Base-by-base conservation (phyloP, 139 green algal species). In the Trebouxia sp. region DNA sequence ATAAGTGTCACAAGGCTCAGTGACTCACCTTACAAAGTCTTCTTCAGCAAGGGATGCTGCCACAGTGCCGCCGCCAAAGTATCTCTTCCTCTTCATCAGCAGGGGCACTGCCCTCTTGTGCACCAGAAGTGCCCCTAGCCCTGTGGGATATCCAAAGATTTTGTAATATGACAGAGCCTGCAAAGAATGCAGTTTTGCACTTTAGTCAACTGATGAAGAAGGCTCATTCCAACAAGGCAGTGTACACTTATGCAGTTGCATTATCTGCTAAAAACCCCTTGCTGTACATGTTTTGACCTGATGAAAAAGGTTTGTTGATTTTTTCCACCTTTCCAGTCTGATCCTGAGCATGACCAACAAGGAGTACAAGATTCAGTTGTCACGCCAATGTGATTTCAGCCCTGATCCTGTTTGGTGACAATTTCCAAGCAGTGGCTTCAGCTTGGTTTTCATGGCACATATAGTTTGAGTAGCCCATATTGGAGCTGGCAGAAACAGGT, bases 121-220 rank as follows among this genome's bases (percentile, higher is more conserved):
- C 45, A 93, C 88, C 37, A 98, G 58, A 32, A 98, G 92, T 8
- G 94, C 94, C 11, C 94, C 94, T 75, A 98, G 79, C 17, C 94
- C 93, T 9, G 91, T 92, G 14, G 91, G 91, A 37, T 90, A 93
- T 20, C 92, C 93, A 70, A 97, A 97, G 5, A 97, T 88, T 87
- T 98, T 98, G 91, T 98, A 98, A 83, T 93, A 98, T 3, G 94
- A 98, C 39, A 98, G 82, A 1, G 83, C 93, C 82, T 85, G 76
- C 76, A 67, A 32, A 1, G 22, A 0, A 39, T 66, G 5, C 55
- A 35, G 24, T 35, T 24, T 65, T 2, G n/a, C n/a, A n/a, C 22
- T 35, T 8, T 12, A 35, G 1, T 35, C 7, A 32, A 26, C 51
- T 30, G 1, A 65, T 65, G 22, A n/a, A n/a, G n/a, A n/a, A n/a